These are phyloP conservation scores for Rhodotorula sp. DNA, from an alignment of 1,284 basidiomycete genomes.

Conservation along the genomic window DNA sequence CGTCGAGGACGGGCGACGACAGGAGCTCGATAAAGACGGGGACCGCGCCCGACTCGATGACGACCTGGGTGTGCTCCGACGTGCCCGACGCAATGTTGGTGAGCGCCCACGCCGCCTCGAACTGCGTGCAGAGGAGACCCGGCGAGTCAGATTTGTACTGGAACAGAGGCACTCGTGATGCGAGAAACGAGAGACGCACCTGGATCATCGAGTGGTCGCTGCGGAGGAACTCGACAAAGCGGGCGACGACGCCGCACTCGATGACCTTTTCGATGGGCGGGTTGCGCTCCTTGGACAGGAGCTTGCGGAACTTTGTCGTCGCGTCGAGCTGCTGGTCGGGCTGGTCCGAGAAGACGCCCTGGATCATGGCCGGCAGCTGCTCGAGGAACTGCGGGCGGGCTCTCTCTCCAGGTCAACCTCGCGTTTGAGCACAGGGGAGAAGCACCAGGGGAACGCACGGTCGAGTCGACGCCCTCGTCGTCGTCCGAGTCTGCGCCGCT, in stretches of 20 bases:
- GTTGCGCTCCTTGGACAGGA: constrained; percentile 99
- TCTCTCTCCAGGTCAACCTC: background rate
- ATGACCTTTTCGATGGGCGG: constrained; percentile 99
- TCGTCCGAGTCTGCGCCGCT: constrained; percentile 55
- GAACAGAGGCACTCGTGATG: background rate
- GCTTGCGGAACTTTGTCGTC: constrained; percentile 93
- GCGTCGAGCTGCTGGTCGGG: constrained; percentile 89
- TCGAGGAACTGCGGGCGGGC: constrained; percentile 51
- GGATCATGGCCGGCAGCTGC: constrained; percentile 75
- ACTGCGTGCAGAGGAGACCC: constrained; percentile 58
- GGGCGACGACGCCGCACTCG: constrained; percentile 93
- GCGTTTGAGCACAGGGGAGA: background rate
- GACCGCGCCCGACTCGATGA: constrained; percentile 90
- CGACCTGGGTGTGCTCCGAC: constrained; percentile 96
- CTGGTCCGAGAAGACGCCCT: constrained; percentile 89
- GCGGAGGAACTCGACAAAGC: constrained; percentile 93
- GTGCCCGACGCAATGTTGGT: constrained; percentile 99
- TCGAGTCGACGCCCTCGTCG: constrained; percentile 48
- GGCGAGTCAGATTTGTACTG: background rate
- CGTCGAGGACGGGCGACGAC: constrained; percentile 71
- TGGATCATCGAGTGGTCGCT: constrained; percentile 92
- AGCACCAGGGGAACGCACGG: constrained; percentile 56
- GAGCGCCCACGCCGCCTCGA: constrained; percentile 98
- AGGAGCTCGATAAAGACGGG: constrained; percentile 96
- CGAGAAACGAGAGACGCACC: constrained; percentile 56